Conservation (phyloP, 2,329 filamentous ascomycete genomes). For the Colletotrichum sp. region DNA sequence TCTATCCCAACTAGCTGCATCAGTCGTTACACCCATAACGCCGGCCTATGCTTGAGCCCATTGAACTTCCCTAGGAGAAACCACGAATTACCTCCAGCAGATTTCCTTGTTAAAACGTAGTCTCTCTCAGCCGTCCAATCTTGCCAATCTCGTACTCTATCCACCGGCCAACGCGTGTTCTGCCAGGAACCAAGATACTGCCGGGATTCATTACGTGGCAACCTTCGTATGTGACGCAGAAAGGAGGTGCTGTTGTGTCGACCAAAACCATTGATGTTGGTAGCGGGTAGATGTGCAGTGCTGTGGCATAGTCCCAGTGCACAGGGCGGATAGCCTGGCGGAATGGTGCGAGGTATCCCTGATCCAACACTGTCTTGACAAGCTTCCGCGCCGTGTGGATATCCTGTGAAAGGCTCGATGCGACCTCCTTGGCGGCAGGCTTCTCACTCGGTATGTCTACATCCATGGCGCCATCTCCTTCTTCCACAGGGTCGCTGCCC, state of each 20-base stretch:
- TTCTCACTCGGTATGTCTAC: constrained; percentile 37
- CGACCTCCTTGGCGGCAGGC: constrained; percentile 6
- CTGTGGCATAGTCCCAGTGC: constrained; percentile 84
- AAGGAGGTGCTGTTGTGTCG: constrained; percentile 81
- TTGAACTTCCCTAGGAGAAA: not conserved
- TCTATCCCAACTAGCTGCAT: not conserved
- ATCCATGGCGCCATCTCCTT: constrained; percentile 45
- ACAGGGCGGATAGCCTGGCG: constrained; percentile 79
- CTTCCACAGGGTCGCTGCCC: constrained; percentile 26
- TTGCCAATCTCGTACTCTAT: constrained; percentile 81
- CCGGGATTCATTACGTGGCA: constrained; percentile 97
- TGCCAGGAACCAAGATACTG: constrained; percentile 71
- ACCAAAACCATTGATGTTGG: constrained; percentile 84
- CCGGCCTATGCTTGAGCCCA: not conserved
- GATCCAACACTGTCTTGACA: constrained; percentile 90
- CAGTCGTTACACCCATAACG: not conserved
- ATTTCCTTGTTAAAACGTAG: constrained; percentile 50
- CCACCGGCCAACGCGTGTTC: constrained; percentile 77
- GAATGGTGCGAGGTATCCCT: constrained; percentile 89
- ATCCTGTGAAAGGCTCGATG: constrained; percentile 48
- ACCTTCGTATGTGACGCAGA: constrained; percentile 90
- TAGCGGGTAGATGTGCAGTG: constrained; percentile 84
- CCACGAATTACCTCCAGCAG: not conserved
- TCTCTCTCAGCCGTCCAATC: constrained; percentile 68
- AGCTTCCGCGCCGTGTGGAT: constrained; percentile 72